Evolutionary conservation across 768 basidiomycete species (phyloP).

Genomic region (Sistotremastrum suecicum): DNA sequence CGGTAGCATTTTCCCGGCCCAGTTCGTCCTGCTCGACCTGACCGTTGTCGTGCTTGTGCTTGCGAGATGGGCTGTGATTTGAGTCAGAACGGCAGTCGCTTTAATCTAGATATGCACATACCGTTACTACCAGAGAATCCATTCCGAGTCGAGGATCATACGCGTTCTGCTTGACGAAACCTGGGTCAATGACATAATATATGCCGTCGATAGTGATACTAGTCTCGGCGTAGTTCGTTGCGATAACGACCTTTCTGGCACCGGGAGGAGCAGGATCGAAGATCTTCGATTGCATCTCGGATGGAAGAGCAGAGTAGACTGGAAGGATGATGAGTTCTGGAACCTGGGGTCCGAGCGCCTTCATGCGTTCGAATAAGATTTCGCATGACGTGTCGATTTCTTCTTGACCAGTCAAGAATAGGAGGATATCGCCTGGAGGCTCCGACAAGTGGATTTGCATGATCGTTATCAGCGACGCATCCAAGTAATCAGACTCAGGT

Average conservation of each 20-base stretch:
- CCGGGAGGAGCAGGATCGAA: slow-evolving; percentile 98
- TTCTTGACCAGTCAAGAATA: slow-evolving; percentile 97
- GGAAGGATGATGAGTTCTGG: slow-evolving; percentile 94
- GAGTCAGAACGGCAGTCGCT: slow-evolving; percentile 7
- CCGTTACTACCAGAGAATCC: slow-evolving; percentile 96
- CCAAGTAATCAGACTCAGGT: slow-evolving; percentile 93
- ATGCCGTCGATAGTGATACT: slow-evolving; percentile 97
- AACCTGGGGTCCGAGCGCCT: slow-evolving; percentile 95
- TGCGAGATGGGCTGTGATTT: slow-evolving; percentile 71
- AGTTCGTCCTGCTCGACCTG: slow-evolving; percentile 94
- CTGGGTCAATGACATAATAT: slow-evolving; percentile 98
- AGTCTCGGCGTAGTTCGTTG: slow-evolving; percentile 99
- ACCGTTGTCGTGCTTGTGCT: slow-evolving; percentile 89
- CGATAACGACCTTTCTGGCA: slow-evolving; percentile 96
- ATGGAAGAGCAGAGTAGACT: slow-evolving; percentile 95
- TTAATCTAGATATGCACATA: neutral
- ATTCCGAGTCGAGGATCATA: slow-evolving; percentile 95
- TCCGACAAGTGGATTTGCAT: slow-evolving; percentile 99
- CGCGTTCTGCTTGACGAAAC: slow-evolving; percentile 97
- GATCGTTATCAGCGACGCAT: slow-evolving; percentile 94
- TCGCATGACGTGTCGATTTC: slow-evolving; percentile 98
- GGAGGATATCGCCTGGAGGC: slow-evolving; percentile 88
- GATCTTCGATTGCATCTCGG: slow-evolving; percentile 94
- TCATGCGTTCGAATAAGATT: slow-evolving; percentile 97
- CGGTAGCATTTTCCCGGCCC: slow-evolving; percentile 98